These are phyloP conservation scores for Gossypium armourianum DNA, from an alignment of 441 rosid genomes.

Conservation along the genomic window DNA sequence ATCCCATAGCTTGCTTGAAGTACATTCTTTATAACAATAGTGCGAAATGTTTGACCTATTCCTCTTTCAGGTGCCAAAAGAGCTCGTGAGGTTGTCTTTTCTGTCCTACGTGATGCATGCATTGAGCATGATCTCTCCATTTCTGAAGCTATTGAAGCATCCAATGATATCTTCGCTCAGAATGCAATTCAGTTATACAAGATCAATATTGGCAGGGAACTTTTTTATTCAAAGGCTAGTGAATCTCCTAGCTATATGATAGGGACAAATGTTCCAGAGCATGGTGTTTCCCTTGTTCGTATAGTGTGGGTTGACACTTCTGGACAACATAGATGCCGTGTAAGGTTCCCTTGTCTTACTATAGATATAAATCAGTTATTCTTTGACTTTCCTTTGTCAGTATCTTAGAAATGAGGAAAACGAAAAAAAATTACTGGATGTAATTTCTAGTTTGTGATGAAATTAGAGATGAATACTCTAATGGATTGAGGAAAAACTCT, in stretches of 20 bases:
- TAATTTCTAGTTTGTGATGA: too few species aligned
- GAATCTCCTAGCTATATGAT: slow-evolving; percentile 20
- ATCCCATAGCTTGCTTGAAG: slow-evolving; percentile 6
- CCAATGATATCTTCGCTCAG: slow-evolving; percentile 51
- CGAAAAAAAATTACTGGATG: not conserved
- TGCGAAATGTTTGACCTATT: slow-evolving; percentile 11
- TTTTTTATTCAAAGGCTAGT: slow-evolving; percentile 23
- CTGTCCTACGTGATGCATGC: slow-evolving; percentile 64
- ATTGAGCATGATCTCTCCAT: slow-evolving; percentile 56
- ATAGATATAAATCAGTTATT: not conserved
- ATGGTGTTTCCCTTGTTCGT: slow-evolving; percentile 48
- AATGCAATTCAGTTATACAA: slow-evolving; percentile 60
- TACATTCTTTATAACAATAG: not conserved
- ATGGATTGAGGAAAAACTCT: too few species aligned
- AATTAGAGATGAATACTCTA: too few species aligned
- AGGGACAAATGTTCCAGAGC: slow-evolving; percentile 23
- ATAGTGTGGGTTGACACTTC: slow-evolving; percentile 77
- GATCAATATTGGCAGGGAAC: slow-evolving; percentile 24
- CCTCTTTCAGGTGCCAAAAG: slow-evolving; percentile 56
- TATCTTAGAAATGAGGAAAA: slow-evolving; percentile 8
- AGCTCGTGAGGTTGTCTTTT: slow-evolving; percentile 60
- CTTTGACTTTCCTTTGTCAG: slow-evolving; percentile 3
- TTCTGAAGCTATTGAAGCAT: slow-evolving; percentile 76
- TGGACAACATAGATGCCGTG: slow-evolving; percentile 93
- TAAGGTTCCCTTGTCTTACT: slow-evolving; percentile 27